Conservation (phyloP, 2,329 filamentous ascomycete species). For the Blumeriella jaapii region DNA sequence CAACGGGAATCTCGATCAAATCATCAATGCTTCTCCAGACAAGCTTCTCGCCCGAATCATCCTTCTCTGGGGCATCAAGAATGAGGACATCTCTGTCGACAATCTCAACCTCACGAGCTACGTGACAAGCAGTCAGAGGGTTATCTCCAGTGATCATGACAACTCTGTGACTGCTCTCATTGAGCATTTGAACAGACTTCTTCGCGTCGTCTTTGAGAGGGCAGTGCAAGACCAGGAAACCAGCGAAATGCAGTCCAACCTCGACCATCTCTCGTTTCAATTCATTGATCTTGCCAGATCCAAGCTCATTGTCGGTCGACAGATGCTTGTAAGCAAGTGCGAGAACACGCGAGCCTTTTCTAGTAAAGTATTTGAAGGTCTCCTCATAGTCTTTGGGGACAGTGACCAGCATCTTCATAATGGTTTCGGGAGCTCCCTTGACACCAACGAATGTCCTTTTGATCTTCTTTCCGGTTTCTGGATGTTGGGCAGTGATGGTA, state of each 20-base stretch:
- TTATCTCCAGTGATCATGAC: slow-evolving; percentile 99
- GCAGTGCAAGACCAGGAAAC: slow-evolving; percentile 90
- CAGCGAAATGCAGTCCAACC: slow-evolving; percentile 73
- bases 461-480: slow-evolving; percentile 60
- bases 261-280: slow-evolving; percentile 90
- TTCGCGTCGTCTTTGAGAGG: slow-evolving; percentile 94
- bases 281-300: slow-evolving; percentile 79
- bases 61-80: slow-evolving; percentile 86
- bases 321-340: slow-evolving; percentile 91
- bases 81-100: slow-evolving; percentile 93
- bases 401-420: slow-evolving; percentile 79
- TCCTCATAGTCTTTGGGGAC: slow-evolving; percentile 87
- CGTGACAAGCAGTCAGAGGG: slow-evolving; percentile 89
- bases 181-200: slow-evolving; percentile 89
- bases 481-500: slow-evolving; percentile 62
- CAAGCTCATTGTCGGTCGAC: slow-evolving; percentile 68
- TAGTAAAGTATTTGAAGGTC: slow-evolving; percentile 95
- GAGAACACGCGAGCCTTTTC: slow-evolving; percentile 87
- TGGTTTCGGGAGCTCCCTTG: slow-evolving; percentile 95
- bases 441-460: slow-evolving; percentile 87
- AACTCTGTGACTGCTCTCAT: slow-evolving; percentile 95
- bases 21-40: slow-evolving; percentile 96
- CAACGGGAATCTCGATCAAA: slow-evolving; percentile 72
- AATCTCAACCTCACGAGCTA: slow-evolving; percentile 91
- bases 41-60: slow-evolving; percentile 65